Percentiles rank a stretch among this genome's conserved stretches.
Conservation (phyloP, 768 basidiomycete genomes). For the Phanerochaete sordida region DNA sequence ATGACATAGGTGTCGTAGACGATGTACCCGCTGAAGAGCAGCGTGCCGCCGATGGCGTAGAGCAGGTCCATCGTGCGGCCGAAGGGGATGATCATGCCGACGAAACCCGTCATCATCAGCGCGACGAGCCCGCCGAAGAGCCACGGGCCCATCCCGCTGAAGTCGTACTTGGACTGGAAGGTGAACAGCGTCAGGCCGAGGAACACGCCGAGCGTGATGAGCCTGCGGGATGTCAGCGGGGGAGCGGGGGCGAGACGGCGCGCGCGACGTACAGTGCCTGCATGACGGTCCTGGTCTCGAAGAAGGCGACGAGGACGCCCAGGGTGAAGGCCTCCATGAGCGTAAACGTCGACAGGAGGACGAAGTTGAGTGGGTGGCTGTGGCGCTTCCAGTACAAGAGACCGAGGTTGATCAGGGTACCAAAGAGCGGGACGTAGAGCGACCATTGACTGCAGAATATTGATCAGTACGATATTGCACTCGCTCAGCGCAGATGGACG, state of each 20-base stretch:
- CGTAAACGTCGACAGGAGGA: constrained; percentile 85
- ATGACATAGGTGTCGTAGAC: constrained; percentile 91
- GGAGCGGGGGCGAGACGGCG: not conserved
- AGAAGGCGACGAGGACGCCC: constrained; percentile 80
- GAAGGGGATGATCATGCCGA: constrained; percentile 88
- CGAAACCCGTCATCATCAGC: constrained; percentile 72
- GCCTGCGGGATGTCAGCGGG: constrained; percentile 30
- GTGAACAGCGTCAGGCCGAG: constrained; percentile 93
- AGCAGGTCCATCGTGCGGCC: constrained; percentile 75
- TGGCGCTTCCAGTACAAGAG: constrained; percentile 92
- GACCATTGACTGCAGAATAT: constrained; percentile 58
- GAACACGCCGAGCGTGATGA: constrained; percentile 93
- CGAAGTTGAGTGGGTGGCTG: constrained; percentile 82
- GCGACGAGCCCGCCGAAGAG: constrained; percentile 84
- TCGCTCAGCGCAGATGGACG: constrained; percentile 22
- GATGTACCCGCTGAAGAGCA: constrained; percentile 88
- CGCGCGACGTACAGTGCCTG: constrained; percentile 69
- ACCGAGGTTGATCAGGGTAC: constrained; percentile 74
- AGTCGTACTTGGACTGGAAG: constrained; percentile 96
- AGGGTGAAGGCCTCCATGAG: constrained; percentile 87
- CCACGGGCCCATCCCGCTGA: constrained; percentile 89
- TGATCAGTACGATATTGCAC: not conserved
- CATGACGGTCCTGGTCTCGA: constrained; percentile 67
- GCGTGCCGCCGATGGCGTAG: constrained; percentile 71
- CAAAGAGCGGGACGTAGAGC: constrained; percentile 75